Percentiles rank a stretch among this genome's conserved stretches.
These are phyloP conservation scores for Xylaria telfairii DNA, from an alignment of 495 filamentous ascomycete species.

Conservation along the genomic window DNA sequence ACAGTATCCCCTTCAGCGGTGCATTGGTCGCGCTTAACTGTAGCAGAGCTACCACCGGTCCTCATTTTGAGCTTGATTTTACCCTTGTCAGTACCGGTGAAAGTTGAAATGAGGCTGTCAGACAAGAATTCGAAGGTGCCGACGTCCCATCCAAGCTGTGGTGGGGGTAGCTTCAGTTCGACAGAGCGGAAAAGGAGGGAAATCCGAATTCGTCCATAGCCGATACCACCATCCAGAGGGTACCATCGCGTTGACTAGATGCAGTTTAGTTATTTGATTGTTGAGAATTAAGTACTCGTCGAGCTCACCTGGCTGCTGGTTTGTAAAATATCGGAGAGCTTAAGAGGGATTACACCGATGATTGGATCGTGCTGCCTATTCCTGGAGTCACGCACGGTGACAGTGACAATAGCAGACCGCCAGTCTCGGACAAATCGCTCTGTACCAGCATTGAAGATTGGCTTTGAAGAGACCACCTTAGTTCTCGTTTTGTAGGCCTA, in stretches of 20 bases:
- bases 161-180: constrained; percentile 79
- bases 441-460: constrained; percentile 95
- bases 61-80: constrained; percentile 82
- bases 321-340: constrained; percentile 83
- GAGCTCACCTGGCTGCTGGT: constrained; percentile 74
- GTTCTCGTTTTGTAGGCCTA: constrained; percentile 82
- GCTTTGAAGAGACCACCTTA: constrained; percentile 90
- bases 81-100: constrained; percentile 61
- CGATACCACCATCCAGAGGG: constrained; percentile 65
- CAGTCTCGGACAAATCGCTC: constrained; percentile 96
- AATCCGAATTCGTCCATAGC: constrained; percentile 89
- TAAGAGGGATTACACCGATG: constrained; percentile 86
- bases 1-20: constrained; percentile 65
- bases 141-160: constrained; percentile 85
- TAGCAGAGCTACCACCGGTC: constrained; percentile 83
- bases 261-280: constrained; percentile 54
- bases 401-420: constrained; percentile 82
- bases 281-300: constrained; percentile 34
- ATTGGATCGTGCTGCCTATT: constrained; percentile 94
- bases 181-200: constrained; percentile 86
- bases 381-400: constrained; percentile 85
- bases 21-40: constrained; percentile 65
- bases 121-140: constrained; percentile 88
- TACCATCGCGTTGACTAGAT: constrained; percentile 56
- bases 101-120: constrained; percentile 63